Evolutionary conservation across 768 basidiomycete genomes (phyloP).

Genomic region (Lactifluus subvellereus): DNA sequence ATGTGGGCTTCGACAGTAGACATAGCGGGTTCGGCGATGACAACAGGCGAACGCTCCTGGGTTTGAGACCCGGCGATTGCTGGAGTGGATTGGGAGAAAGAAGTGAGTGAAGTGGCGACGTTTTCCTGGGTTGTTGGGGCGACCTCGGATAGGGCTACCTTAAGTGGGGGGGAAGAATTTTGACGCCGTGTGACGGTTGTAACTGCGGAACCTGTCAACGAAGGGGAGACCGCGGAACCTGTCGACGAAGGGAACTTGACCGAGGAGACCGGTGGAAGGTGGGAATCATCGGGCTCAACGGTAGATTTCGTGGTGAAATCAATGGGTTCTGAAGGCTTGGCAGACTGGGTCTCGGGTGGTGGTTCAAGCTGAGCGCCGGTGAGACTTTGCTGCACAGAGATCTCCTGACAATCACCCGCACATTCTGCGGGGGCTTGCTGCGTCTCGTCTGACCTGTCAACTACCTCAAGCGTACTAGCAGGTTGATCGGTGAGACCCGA

Average conservation of each 20-base stretch:
- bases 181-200: not conserved
- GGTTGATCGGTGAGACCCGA: not conserved
- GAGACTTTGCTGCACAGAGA: not conserved
- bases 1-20: constrained; percentile 6
- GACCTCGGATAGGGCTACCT: not conserved
- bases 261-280: not conserved
- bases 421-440: not conserved
- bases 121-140: not conserved
- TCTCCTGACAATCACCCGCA: not conserved
- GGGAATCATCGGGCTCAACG: not conserved
- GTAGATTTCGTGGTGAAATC: not conserved
- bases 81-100: not conserved
- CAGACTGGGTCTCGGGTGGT: not conserved
- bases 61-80: not conserved
- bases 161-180: not conserved
- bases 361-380: not conserved
- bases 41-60: not conserved
- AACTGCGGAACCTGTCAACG: not conserved
- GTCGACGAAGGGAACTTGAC: not conserved
- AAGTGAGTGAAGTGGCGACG: not conserved
- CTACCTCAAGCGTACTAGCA: not conserved
- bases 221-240: not conserved
- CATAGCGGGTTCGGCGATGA: not conserved
- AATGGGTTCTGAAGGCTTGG: not conserved
- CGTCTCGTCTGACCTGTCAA: not conserved